These are phyloP conservation scores for Calonectria leucothoes DNA, from an alignment of 2,329 filamentous ascomycete genomes.

Conservation along the genomic window DNA sequence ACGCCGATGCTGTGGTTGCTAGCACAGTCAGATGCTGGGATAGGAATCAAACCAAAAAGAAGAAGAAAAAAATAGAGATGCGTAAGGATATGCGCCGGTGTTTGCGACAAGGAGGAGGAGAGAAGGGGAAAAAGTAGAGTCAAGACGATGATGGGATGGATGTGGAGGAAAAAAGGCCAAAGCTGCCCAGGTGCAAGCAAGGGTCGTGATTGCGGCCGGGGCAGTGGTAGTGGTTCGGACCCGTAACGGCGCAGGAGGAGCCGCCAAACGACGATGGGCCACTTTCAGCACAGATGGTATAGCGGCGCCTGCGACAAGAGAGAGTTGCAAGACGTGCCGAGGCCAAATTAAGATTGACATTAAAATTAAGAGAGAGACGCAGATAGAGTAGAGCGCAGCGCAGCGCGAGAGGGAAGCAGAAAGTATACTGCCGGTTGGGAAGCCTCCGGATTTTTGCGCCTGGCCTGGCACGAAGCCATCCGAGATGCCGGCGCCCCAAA, in stretches of 20 bases:
- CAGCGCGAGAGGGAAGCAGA: not conserved
- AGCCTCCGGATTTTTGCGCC: not conserved
- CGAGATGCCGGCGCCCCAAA: constrained; percentile 10
- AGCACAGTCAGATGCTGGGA: not conserved
- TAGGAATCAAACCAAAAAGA: constrained; percentile 17
- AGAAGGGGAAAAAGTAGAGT: not conserved
- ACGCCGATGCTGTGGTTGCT: not conserved
- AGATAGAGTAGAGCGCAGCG: not conserved
- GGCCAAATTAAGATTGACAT: not conserved
- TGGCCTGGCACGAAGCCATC: not conserved
- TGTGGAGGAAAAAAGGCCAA: constrained; percentile 21
- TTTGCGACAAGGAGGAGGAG: constrained; percentile 12
- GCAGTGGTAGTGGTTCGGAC: not conserved
- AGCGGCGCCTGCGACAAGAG: not conserved
- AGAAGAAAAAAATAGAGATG: not conserved
- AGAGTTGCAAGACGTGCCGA: not conserved
- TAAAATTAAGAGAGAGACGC: not conserved
- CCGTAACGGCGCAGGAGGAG: not conserved
- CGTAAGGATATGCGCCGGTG: not conserved
- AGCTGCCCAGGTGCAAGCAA: constrained; percentile 25
- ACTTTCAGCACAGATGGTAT: constrained; percentile 2
- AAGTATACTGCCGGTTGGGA: not conserved
- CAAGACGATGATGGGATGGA: not conserved
- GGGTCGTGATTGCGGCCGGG: not conserved
- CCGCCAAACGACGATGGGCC: not conserved